phyloP scores from a whole-genome alignment of 345 rosid species.

The Sisymbrium altissimum region DNA sequence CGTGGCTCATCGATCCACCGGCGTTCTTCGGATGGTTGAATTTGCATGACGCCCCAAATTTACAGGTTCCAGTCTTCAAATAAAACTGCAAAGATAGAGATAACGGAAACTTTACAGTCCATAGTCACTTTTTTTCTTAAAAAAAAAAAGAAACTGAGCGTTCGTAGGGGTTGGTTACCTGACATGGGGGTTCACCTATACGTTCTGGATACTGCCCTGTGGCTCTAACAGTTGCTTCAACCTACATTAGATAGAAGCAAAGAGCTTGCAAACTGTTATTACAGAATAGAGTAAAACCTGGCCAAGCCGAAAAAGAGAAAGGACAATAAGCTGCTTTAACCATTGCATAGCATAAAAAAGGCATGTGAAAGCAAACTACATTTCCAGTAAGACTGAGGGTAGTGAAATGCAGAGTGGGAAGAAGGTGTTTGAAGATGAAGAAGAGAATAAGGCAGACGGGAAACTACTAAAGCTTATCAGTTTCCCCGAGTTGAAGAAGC shows the following conservation, averaged over 20 bases:
- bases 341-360: neutral
- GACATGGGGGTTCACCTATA: conserved; percentile 78
- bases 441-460: neutral
- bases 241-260: conserved; percentile 25
- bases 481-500: neutral
- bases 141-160: neutral
- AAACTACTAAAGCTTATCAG: neutral
- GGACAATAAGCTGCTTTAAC: no score
- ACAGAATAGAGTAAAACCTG: neutral
- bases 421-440: neutral
- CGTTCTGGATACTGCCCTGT: conserved; percentile 87
- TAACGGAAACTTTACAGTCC: neutral
- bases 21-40: conserved; percentile 91
- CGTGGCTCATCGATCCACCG: conserved; percentile 59
- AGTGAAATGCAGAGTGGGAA: neutral
- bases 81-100: conserved; percentile 54
- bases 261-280: neutral
- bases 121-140: neutral
- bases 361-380: no score
- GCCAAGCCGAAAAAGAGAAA: neutral
- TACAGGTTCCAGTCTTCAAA: conserved; percentile 82
- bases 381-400: no score
- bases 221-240: conserved; percentile 72
- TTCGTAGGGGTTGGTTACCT: conserved; percentile 39
- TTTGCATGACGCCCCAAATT: conserved; percentile 97